These are phyloP conservation scores for Fusarium sp. DNA, from an alignment of 2,329 filamentous ascomycete species.

Conservation along the genomic window DNA sequence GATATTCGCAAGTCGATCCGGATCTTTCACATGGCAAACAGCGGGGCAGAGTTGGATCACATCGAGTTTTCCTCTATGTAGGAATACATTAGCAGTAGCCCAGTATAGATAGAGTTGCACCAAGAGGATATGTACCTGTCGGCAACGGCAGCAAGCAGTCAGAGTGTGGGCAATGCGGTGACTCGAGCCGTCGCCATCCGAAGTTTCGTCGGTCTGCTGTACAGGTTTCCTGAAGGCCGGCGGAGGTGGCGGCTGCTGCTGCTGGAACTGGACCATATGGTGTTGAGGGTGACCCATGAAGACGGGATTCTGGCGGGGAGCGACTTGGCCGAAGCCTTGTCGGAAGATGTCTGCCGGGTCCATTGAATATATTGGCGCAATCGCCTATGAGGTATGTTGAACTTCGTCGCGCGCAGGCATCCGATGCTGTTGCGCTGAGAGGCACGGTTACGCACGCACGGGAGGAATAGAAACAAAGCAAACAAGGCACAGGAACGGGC, in stretches of 20 bases:
- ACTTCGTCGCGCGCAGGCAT: constrained; percentile 18
- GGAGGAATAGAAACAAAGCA: constrained; percentile 9
- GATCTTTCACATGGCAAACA: constrained; percentile 94
- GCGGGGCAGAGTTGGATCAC: constrained; percentile 89
- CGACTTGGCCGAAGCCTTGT: constrained; percentile 61
- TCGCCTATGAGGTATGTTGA: constrained; percentile 5
- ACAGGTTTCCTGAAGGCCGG: constrained; percentile 45
- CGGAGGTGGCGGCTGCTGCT: constrained; percentile 40
- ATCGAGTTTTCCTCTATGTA: constrained; percentile 88
- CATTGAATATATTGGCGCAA: constrained; percentile 53
- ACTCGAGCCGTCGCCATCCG: constrained; percentile 60
- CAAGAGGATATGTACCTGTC: constrained; percentile 66
- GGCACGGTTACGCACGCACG: constrained; percentile 22
- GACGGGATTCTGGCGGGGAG: constrained; percentile 49
- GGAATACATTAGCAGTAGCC: constrained; percentile 21
- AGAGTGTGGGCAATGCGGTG: constrained; percentile 79
- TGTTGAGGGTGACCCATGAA: constrained; percentile 43
- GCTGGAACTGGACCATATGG: constrained; percentile 36
- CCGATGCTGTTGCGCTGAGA: constrained; percentile 17
- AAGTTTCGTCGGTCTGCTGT: constrained; percentile 52
- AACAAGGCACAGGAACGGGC: constrained; percentile 11
- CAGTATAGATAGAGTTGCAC: constrained; percentile 1
- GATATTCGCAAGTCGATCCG: constrained; percentile 93
- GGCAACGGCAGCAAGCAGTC: constrained; percentile 82
- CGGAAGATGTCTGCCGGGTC: constrained; percentile 68